These are phyloP conservation scores for Candolleomyces aberdarensis DNA, from an alignment of 768 basidiomycete genomes.

Conservation along the genomic window DNA sequence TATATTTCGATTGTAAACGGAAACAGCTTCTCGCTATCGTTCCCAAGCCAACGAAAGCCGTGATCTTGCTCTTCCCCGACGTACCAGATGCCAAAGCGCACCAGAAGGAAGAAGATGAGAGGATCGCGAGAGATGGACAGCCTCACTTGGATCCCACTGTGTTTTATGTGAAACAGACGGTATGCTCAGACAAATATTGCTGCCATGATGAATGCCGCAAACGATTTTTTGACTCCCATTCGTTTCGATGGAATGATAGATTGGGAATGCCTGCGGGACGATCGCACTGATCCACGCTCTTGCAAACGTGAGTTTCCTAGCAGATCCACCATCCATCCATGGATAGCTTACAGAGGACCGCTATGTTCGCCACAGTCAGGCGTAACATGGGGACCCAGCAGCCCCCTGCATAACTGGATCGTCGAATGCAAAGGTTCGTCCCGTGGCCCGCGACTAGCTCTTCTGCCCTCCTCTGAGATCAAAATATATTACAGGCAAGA, in stretches of 20 bases:
- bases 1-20: not conserved
- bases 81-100: constrained; percentile 42
- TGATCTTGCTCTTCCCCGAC: constrained; percentile 83
- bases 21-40: constrained; percentile 67
- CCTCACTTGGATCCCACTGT: constrained; percentile 57
- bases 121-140: constrained; percentile 44
- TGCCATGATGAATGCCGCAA: too few species aligned
- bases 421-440: constrained; percentile 53
- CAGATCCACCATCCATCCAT: not conserved
- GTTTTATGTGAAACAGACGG: constrained; percentile 91
- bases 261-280: constrained; percentile 83
- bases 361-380: constrained; percentile 39
- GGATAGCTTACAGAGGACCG: not conserved
- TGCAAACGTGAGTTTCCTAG: constrained; percentile 54
- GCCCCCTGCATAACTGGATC: constrained; percentile 66
- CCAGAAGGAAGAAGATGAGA: constrained; percentile 57
- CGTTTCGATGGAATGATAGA: constrained; percentile 37
- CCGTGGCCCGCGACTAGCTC: not conserved
- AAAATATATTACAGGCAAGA: constrained; percentile 43
- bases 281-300: constrained; percentile 84
- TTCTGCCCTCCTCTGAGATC: not conserved
- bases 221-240: not conserved
- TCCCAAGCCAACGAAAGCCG: constrained; percentile 72
- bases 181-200: constrained; percentile 31
- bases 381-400: constrained; percentile 51